Evolutionary conservation across 2,329 filamentous ascomycete genomes (phyloP).

Genomic region (Sporothrix schenckii): DNA sequence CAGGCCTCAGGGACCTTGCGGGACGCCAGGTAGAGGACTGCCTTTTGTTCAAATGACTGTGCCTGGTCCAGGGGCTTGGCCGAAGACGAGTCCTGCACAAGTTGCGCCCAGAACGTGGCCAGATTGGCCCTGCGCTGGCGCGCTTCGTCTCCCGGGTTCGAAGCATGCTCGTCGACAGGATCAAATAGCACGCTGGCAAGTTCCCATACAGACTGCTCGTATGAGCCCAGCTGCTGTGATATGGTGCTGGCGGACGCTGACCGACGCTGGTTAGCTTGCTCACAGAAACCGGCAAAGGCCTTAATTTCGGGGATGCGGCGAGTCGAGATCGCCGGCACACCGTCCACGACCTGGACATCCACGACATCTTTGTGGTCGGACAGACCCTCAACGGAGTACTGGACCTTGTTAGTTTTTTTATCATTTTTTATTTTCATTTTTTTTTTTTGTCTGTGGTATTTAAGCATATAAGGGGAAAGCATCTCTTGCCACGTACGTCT

Average conservation of each 20-base stretch:
- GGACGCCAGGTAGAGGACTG: constrained; percentile 75
- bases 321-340: constrained; percentile 62
- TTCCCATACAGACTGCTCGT: constrained; percentile 81
- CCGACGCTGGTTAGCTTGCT: constrained; percentile 43
- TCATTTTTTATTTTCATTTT: neutral
- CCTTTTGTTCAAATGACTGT: constrained; percentile 75
- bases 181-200: constrained; percentile 88
- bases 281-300: constrained; percentile 49
- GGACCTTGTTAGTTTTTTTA: constrained; percentile 28
- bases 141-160: constrained; percentile 46
- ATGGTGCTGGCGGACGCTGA: constrained; percentile 44
- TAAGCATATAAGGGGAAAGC: neutral
- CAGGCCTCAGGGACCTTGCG: constrained; percentile 83
- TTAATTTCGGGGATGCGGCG: constrained; percentile 51
- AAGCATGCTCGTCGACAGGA: constrained; percentile 52
- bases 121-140: constrained; percentile 63
- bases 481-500: constrained; percentile 24
- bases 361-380: constrained; percentile 58
- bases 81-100: constrained; percentile 64
- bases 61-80: constrained; percentile 59
- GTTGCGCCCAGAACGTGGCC: constrained; percentile 65
- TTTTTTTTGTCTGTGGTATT: neutral
- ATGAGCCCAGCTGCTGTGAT: constrained; percentile 44
- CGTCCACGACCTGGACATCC: constrained; percentile 56
- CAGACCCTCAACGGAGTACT: constrained; percentile 44